phyloP scores from a whole-genome alignment of 495 filamentous ascomycete genomes.

The Talaromyces ruber region DNA sequence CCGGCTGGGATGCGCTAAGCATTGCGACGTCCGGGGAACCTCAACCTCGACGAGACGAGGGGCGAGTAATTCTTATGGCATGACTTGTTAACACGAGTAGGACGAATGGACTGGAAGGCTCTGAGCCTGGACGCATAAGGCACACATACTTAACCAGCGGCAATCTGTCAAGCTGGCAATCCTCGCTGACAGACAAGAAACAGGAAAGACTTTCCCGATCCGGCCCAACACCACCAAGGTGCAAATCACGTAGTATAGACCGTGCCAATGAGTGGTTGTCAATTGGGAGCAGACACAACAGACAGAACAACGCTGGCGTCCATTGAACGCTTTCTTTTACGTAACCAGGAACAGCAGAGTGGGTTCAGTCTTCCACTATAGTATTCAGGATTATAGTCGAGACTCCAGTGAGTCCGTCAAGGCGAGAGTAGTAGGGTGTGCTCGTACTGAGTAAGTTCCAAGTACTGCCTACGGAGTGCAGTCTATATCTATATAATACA shows the following conservation, averaged over 20 bases:
- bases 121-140: conserved; percentile 8
- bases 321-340: conserved; percentile 16
- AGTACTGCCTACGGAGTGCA: too few relatives aligned
- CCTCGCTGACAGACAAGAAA: background rate
- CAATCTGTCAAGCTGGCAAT: too few relatives aligned
- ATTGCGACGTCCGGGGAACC: background rate
- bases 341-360: conserved; percentile 16
- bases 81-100: background rate
- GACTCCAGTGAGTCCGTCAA: too few relatives aligned
- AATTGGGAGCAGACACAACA: conserved; percentile 6
- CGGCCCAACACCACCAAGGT: conserved; percentile 2
- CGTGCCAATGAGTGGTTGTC: background rate
- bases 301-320: conserved; percentile 4
- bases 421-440: too few relatives aligned
- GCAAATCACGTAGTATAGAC: background rate
- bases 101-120: background rate
- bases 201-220: conserved; percentile 13
- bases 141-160: conserved; percentile 4
- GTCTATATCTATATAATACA: too few relatives aligned
- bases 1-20: background rate
- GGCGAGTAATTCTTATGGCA: background rate
- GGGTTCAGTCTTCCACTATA: background rate
- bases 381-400: background rate
- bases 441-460: too few relatives aligned
- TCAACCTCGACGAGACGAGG: background rate